Evolutionary conservation across 2,329 filamentous ascomycete species (phyloP).

Genomic region (Dothidotthia symphoricarpi): DNA sequence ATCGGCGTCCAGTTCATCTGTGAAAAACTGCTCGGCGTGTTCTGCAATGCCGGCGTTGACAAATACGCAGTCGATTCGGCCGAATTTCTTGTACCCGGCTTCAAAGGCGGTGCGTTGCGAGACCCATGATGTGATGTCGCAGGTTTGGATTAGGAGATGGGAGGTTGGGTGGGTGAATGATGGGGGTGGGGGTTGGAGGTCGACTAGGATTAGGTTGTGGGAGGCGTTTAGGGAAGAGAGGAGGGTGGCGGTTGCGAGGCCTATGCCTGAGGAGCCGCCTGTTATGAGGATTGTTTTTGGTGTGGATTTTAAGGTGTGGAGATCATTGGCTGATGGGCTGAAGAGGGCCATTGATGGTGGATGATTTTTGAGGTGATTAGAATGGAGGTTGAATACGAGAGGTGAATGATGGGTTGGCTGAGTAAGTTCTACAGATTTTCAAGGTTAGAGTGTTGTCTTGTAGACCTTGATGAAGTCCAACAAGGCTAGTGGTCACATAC

Average conservation of each 20-base stretch:
- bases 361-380: neutral
- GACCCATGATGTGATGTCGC: conserved; percentile 49
- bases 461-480: no score
- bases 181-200: conserved; percentile 39
- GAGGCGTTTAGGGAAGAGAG: conserved; percentile 39
- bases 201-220: conserved; percentile 46
- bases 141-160: conserved; percentile 40
- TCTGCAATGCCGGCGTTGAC: conserved; percentile 53
- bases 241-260: conserved; percentile 43
- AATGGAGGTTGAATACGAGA: neutral
- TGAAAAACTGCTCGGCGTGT: conserved; percentile 52
- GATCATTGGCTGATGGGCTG: conserved; percentile 17
- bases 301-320: conserved; percentile 22
- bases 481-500: neutral
- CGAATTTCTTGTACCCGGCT: conserved; percentile 43
- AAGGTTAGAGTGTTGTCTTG: no score
- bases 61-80: conserved; percentile 49
- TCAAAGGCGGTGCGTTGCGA: conserved; percentile 49
- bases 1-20: conserved; percentile 42
- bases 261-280: conserved; percentile 44
- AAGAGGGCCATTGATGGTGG: conserved; percentile 25
- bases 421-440: no score
- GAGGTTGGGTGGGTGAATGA: conserved; percentile 28
- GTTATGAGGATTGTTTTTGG: conserved; percentile 42
- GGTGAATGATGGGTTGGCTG: no score